These are phyloP conservation scores for Apiotrichum brassicae DNA, from an alignment of 1,284 basidiomycete genomes.

Conservation along the genomic window DNA sequence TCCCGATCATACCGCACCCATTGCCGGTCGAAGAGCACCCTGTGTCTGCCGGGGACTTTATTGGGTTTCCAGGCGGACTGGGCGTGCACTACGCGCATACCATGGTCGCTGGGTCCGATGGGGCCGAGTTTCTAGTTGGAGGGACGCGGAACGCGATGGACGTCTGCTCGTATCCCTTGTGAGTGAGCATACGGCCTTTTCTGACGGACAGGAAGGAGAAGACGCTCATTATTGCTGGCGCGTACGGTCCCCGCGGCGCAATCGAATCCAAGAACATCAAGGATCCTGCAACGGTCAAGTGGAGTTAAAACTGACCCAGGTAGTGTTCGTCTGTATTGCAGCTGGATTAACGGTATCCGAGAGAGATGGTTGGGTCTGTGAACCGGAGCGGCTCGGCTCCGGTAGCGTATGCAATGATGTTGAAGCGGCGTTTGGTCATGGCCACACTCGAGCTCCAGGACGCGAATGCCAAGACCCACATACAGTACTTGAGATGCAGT, in stretches of 20 bases:
- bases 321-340: no score
- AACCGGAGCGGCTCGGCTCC: no score
- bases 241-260: not conserved
- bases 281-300: not conserved
- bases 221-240: not conserved
- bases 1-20: not conserved
- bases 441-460: no score
- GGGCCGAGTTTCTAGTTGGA: conserved; percentile 24
- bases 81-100: conserved; percentile 20
- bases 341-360: no score
- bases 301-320: no score
- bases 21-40: conserved; percentile 4
- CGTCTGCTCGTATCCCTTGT: conserved; percentile 28
- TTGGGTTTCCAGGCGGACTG: conserved; percentile 15
- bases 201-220: not conserved
- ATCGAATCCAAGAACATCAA: not conserved
- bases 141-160: conserved; percentile 18
- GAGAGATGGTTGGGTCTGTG: no score
- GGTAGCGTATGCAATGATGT: no score
- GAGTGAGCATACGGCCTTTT: conserved; percentile 3
- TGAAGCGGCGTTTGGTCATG: no score
- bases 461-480: no score
- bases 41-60: conserved; percentile 21
- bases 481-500: no score
- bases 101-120: conserved; percentile 16